A percentile compares a stretch with the other conserved stretches of the same genome.
Conservation (phyloP, 2,329 filamentous ascomycete species). For the Trichoderma oligosporum region DNA sequence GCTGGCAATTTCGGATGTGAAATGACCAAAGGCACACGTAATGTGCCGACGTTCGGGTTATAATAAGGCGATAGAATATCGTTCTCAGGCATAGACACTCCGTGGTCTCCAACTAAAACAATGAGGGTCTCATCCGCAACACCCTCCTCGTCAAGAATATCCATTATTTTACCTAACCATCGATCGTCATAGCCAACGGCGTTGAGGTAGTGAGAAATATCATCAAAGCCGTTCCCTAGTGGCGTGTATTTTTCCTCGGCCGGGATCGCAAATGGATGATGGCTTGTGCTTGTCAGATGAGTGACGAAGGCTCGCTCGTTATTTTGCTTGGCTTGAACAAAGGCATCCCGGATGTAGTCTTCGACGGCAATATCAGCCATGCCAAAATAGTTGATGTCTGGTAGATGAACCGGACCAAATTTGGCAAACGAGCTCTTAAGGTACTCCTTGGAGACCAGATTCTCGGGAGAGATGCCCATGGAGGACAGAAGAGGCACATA, state of each 20-base stretch:
- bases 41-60: constrained; percentile 33
- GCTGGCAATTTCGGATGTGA: constrained; percentile 33
- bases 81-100: constrained; percentile 33
- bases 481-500: constrained; percentile 27
- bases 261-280: constrained; percentile 34
- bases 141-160: constrained; percentile 31
- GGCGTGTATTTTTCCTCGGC: constrained; percentile 28
- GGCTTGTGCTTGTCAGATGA: constrained; percentile 36
- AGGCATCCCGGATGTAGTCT: constrained; percentile 34
- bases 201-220: constrained; percentile 35
- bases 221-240: constrained; percentile 28
- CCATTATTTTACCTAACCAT: constrained; percentile 33
- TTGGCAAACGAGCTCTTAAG: constrained; percentile 29
- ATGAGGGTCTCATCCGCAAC: constrained; percentile 34
- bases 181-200: constrained; percentile 32
- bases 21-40: constrained; percentile 33
- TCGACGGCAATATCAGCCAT: constrained; percentile 32
- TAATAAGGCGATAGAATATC: constrained; percentile 32
- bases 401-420: constrained; percentile 28
- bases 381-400: constrained; percentile 36
- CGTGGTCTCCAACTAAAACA: constrained; percentile 34
- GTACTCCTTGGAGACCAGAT: constrained; percentile 31
- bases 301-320: constrained; percentile 34
- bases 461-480: constrained; percentile 30
- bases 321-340: constrained; percentile 29